Conservation (phyloP, 2,329 filamentous ascomycete genomes). For the Cryphonectria carpinicola region DNA sequence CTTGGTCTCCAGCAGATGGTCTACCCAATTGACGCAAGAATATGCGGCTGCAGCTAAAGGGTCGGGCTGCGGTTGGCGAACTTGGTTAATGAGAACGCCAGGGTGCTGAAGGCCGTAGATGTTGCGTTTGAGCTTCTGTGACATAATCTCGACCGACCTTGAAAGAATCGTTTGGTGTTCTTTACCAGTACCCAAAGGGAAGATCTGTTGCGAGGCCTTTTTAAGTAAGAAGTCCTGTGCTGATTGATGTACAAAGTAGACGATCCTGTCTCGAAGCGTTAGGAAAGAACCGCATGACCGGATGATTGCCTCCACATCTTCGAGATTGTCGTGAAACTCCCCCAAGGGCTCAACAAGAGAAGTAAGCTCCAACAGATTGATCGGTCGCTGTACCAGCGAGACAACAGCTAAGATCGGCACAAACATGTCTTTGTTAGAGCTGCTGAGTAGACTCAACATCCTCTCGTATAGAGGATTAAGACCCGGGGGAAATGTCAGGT, state of each 20-base stretch:
- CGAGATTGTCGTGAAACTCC: slow-evolving; percentile 1
- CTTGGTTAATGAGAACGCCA: slow-evolving; percentile 33
- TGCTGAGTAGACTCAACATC: too few species aligned
- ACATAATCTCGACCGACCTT: slow-evolving; percentile 40
- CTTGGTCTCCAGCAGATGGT: slow-evolving; percentile 37
- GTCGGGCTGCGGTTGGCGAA: slow-evolving; percentile 32
- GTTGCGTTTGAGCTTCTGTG: slow-evolving; percentile 38
- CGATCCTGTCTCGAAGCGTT: slow-evolving; percentile 34
- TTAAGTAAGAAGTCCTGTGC: slow-evolving; percentile 17
- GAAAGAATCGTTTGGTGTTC: slow-evolving; percentile 40
- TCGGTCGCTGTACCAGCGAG: slow-evolving; percentile 40
- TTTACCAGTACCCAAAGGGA: slow-evolving; percentile 36
- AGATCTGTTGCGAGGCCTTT: slow-evolving; percentile 33
- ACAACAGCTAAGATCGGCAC: too few species aligned
- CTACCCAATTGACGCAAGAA: slow-evolving; percentile 41
- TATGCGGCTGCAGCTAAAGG: slow-evolving; percentile 38
- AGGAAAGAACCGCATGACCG: slow-evolving; percentile 46
- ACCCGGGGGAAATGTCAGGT: too few species aligned
- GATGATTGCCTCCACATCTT: slow-evolving; percentile 37
- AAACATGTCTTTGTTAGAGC: too few species aligned
- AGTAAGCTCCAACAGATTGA: slow-evolving; percentile 29
- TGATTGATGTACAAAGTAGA: slow-evolving; percentile 17
- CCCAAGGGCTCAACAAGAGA: too few species aligned
- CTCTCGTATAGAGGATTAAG: too few species aligned
- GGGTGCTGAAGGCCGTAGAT: slow-evolving; percentile 39